Conservation (phyloP, 352 stramenopile species). For the Globisporangium nunn region DNA sequence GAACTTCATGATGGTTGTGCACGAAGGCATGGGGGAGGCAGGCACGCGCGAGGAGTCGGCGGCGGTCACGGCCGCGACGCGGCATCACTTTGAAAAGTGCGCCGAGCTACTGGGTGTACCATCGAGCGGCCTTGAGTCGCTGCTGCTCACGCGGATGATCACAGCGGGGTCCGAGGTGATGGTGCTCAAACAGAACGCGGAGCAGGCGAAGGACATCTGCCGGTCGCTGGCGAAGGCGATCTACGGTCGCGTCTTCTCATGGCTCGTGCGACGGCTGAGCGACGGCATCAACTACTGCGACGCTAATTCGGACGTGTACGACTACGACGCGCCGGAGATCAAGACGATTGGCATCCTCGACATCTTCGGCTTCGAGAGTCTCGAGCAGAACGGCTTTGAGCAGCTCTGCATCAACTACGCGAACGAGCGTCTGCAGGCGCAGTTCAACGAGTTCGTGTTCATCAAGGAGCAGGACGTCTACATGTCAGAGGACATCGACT, state of each 20-base stretch:
- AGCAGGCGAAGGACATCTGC: constrained; percentile 83
- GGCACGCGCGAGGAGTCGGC: constrained; percentile 39
- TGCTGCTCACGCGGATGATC: constrained; percentile 89
- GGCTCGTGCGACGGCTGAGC: constrained; percentile 86
- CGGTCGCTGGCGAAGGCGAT: constrained; percentile 95
- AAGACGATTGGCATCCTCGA: constrained; percentile 83
- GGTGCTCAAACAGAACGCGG: constrained; percentile 60
- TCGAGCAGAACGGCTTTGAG: constrained; percentile 75
- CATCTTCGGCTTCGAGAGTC: constrained; percentile 87
- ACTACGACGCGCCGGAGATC: constrained; percentile 24
- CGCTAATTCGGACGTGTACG: constrained; percentile 26
- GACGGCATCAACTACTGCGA: constrained; percentile 76
- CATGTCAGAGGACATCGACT: constrained; percentile 81
- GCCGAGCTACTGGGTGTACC: constrained; percentile 86
- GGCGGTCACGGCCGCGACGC: constrained; percentile 26
- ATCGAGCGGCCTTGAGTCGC: constrained; percentile 67
- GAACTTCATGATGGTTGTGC: constrained; percentile 50
- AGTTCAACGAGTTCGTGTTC: constrained; percentile 89
- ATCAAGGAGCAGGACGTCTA: constrained; percentile 83
- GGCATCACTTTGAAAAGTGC: constrained; percentile 68
- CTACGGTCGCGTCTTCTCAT: constrained; percentile 95
- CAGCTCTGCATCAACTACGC: constrained; percentile 82
- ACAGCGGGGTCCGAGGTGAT: constrained; percentile 89
- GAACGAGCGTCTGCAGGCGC: constrained; percentile 74
- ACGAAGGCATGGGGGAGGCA: constrained; percentile 6